Conservation (phyloP, 2,329 filamentous ascomycete species). For the Aspergillus pseudonomiae region DNA sequence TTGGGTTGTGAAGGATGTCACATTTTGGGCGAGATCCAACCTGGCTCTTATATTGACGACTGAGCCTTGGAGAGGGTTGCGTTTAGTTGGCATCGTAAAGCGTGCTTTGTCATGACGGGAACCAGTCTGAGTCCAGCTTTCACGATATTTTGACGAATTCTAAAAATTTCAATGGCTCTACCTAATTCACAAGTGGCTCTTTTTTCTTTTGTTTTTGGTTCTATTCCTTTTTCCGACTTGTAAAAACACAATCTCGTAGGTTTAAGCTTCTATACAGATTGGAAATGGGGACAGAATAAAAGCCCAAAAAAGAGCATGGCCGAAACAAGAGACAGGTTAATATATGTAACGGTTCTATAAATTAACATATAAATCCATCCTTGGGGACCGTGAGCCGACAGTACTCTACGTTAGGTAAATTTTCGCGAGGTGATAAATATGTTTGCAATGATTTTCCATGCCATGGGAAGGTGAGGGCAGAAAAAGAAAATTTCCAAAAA, state of each 20-base stretch:
- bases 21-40: conserved; percentile 30
- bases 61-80: conserved; percentile 37
- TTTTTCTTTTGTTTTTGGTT: neutral
- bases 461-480: too few species aligned
- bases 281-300: neutral
- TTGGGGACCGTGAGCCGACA: neutral
- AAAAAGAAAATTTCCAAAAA: neutral
- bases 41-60: conserved; percentile 27
- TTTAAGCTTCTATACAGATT: neutral
- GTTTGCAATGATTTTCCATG: neutral
- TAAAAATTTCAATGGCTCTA: conserved; percentile 4
- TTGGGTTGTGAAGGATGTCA: conserved; percentile 32
- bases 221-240: too few species aligned
- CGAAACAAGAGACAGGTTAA: neutral
- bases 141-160: conserved; percentile 44
- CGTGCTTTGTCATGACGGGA: conserved; percentile 32
- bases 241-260: neutral
- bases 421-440: neutral
- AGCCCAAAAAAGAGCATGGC: neutral
- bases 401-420: neutral
- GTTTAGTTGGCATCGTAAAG: conserved; percentile 37
- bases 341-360: neutral
- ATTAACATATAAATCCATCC: neutral
- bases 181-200: conserved; percentile 23
- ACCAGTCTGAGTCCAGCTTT: conserved; percentile 39